Conservation (phyloP, 2,329 filamentous ascomycete genomes). For the Akanthomyces muscarius region DNA sequence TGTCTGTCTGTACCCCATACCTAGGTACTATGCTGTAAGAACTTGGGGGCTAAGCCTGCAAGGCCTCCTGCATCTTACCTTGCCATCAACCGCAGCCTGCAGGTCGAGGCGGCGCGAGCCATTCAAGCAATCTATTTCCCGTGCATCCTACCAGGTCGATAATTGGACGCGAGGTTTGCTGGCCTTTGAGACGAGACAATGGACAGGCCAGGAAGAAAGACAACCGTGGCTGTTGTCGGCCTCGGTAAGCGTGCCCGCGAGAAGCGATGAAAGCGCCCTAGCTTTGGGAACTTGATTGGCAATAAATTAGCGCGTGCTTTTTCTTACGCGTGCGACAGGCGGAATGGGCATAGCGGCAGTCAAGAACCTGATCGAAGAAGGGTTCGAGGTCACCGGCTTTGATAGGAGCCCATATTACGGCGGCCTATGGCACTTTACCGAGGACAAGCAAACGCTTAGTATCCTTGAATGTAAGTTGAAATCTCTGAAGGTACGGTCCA, state of each 20-base stretch:
- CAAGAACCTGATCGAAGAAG: conserved; percentile 42
- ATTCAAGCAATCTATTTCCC: not conserved
- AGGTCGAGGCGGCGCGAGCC: not conserved
- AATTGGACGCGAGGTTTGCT: no score
- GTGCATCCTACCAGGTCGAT: not conserved
- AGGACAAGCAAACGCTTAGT: conserved; percentile 24
- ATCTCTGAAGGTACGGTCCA: rapidly evolving
- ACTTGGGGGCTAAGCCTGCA: not conserved
- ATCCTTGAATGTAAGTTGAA: not conserved
- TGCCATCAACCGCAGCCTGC: not conserved
- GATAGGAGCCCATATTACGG: conserved; percentile 39
- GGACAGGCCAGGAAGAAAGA: not conserved
- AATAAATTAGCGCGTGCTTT: not conserved
- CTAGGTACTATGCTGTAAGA: not conserved
- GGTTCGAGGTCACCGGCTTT: conserved; percentile 41
- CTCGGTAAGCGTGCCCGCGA: not conserved
- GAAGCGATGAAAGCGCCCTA: not conserved
- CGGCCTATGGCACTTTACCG: conserved; percentile 42
- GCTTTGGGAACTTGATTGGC: not conserved
- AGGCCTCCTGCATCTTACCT: not conserved
- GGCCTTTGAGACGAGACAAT: not conserved
- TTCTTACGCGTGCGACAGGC: not conserved
- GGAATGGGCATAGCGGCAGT: conserved; percentile 21
- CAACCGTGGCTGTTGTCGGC: conserved; percentile 11
- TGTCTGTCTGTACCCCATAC: not conserved